phyloP scores from a whole-genome alignment of 306 rosid genomes.

The Prunus mira region DNA sequence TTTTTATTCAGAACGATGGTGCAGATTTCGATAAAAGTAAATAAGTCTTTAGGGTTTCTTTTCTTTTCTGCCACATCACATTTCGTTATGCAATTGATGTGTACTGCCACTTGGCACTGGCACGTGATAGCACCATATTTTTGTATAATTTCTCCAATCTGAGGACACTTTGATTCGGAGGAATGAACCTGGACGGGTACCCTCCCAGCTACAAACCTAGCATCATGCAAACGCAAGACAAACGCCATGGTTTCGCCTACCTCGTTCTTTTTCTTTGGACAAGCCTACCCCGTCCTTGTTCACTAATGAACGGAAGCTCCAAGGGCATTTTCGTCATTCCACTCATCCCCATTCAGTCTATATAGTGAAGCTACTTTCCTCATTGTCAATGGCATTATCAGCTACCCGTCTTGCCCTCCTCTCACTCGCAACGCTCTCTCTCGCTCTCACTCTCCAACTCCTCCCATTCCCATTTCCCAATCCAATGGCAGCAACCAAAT shows the following conservation, averaged over 20 bases:
- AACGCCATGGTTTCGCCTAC: not conserved
- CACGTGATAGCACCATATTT: too few species aligned
- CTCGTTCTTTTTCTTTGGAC: too few species aligned
- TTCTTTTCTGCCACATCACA: too few species aligned
- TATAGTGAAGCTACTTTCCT: too few species aligned
- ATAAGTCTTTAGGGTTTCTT: too few species aligned
- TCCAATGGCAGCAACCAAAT: constrained; percentile 24
- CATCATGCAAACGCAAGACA: not conserved
- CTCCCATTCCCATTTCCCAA: not conserved
- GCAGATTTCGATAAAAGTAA: too few species aligned
- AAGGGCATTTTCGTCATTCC: not conserved
- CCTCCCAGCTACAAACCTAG: not conserved
- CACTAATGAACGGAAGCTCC: not conserved
- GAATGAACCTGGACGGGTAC: not conserved
- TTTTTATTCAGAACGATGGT: too few species aligned
- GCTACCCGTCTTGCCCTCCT: not conserved
- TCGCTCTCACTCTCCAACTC: not conserved
- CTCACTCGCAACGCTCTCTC: not conserved
- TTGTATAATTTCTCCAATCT: not conserved
- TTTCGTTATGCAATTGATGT: too few species aligned
- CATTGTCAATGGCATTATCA: not conserved
- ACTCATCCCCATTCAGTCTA: too few species aligned
- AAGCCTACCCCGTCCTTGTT: too few species aligned
- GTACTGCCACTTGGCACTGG: too few species aligned
- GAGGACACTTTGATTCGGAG: not conserved